These are phyloP conservation scores for Plantago coronopus DNA, from an alignment of 305 asterid species.

Conservation along the genomic window DNA sequence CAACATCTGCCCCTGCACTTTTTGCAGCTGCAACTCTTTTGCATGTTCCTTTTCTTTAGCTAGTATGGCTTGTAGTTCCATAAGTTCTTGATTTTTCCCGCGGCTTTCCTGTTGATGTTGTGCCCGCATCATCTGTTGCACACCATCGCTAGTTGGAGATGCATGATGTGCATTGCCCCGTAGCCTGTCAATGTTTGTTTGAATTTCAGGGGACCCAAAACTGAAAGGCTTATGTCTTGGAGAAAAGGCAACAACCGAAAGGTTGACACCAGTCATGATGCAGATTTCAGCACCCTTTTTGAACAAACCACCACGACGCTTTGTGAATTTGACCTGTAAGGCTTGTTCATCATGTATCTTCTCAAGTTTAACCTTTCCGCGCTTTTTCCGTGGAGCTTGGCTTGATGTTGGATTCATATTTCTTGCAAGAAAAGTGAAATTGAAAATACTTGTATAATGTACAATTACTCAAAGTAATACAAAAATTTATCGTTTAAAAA, in stretches of 20 bases:
- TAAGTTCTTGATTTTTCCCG: not conserved
- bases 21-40: not conserved
- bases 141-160: not conserved
- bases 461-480: too few relatives aligned
- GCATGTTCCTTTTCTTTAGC: not conserved
- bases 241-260: slow-evolving; percentile 16
- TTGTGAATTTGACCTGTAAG: slow-evolving; percentile 25
- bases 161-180: not conserved
- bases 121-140: not conserved
- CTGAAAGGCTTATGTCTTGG: slow-evolving; percentile 6
- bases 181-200: not conserved
- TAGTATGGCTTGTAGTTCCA: not conserved
- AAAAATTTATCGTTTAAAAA: too few relatives aligned
- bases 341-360: slow-evolving; percentile 16
- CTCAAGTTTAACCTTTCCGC: slow-evolving; percentile 14
- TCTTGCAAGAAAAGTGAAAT: not conserved
- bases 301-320: slow-evolving; percentile 19
- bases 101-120: not conserved
- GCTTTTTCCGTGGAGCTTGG: not conserved
- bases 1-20: too few relatives aligned
- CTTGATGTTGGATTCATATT: not conserved
- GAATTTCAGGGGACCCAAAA: slow-evolving; percentile 21
- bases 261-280: slow-evolving; percentile 20
- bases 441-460: too few relatives aligned
- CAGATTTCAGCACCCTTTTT: slow-evolving; percentile 25